These are phyloP conservation scores for Senna siamea DNA, from an alignment of 306 rosid species.

Conservation along the genomic window DNA sequence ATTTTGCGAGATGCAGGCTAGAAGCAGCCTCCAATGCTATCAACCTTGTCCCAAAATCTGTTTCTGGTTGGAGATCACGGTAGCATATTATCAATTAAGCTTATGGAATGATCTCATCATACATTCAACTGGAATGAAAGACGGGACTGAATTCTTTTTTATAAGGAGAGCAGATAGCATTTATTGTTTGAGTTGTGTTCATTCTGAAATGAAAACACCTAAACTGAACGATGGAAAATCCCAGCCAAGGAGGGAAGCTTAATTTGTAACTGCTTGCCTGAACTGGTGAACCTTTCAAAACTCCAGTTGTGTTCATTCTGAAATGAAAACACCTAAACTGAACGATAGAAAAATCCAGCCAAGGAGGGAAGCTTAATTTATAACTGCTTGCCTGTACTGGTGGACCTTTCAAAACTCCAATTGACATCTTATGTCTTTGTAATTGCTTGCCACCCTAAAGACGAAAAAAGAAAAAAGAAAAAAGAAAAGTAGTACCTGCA, in stretches of 20 bases:
- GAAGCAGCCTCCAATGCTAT: conserved; percentile 80
- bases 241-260: conserved; percentile 22
- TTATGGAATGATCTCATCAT: neutral
- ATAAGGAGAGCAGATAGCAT: conserved; percentile 28
- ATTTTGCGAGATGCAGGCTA: conserved; percentile 56
- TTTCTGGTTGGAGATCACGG: conserved; percentile 82
- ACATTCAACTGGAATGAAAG: neutral
- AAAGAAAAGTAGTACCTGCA: neutral
- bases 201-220: conserved; percentile 23
- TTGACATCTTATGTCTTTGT: neutral
- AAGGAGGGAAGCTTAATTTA: conserved; percentile 16
- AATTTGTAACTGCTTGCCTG: conserved; percentile 7
- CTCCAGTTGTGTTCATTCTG: conserved; percentile 21
- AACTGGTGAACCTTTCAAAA: conserved; percentile 11
- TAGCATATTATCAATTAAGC: conserved; percentile 43
- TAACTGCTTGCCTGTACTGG: conserved; percentile 3
- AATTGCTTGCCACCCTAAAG: neutral
- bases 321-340: conserved; percentile 20
- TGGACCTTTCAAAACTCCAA: conserved; percentile 3
- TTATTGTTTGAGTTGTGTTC: conserved; percentile 20
- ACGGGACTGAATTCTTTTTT: neutral
- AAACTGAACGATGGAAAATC: neutral
- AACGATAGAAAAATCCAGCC: conserved; percentile 12
- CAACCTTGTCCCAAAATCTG: conserved; percentile 79
- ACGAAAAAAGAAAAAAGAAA: neutral